Conservation (phyloP, 495 filamentous ascomycete genomes). For the Friedmanniomyces simplex region DNA sequence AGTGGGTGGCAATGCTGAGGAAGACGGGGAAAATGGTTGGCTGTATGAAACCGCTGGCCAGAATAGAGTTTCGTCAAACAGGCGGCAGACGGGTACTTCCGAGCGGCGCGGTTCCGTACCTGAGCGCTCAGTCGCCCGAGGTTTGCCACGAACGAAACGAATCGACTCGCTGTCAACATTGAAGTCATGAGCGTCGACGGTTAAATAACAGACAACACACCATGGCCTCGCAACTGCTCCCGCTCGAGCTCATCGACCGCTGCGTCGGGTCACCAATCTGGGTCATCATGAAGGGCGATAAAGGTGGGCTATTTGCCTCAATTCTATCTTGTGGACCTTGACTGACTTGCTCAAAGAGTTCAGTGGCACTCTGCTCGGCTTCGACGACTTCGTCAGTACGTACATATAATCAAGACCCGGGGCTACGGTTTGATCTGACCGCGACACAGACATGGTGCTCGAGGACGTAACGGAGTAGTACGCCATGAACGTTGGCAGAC, state of each 20-base stretch:
- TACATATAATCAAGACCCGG: slow-evolving; percentile 27
- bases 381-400: slow-evolving; percentile 99
- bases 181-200: not conserved
- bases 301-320: slow-evolving; percentile 41
- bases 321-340: not conserved
- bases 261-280: slow-evolving; percentile 96
- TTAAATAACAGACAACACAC: not conserved
- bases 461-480: slow-evolving; percentile 98
- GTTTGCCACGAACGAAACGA: not conserved
- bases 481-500: slow-evolving; percentile 23
- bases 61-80: too few species aligned
- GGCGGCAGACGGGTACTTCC: too few species aligned
- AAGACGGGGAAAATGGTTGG: not conserved
- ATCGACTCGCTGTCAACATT: not conserved
- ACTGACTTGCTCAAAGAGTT: slow-evolving; percentile 53
- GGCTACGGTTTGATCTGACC: not conserved
- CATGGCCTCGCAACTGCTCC: slow-evolving; percentile 26
- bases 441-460: slow-evolving; percentile 76
- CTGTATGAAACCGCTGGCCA: not conserved
- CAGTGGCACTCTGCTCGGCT: slow-evolving; percentile 82
- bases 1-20: not conserved
- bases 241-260: slow-evolving; percentile 88
- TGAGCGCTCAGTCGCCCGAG: too few species aligned
- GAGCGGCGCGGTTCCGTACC: not conserved
- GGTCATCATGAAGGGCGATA: slow-evolving; percentile 99